A percentile compares a stretch with the other conserved stretches of the same genome.
phyloP scores from a whole-genome alignment of 2,329 filamentous ascomycete species.

The Sclerotinia minor region DNA sequence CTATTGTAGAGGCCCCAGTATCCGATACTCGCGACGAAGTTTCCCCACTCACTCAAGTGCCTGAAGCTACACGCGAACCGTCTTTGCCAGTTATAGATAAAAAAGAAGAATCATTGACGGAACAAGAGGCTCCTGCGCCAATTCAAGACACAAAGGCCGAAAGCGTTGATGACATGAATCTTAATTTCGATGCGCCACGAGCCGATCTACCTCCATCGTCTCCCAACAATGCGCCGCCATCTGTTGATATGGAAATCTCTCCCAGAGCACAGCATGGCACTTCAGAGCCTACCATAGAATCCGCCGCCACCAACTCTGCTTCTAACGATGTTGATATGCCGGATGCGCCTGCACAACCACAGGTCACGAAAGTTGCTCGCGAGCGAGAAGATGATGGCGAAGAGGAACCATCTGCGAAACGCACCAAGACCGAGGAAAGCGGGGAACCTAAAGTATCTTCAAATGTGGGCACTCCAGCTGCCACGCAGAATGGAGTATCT shows the following conservation, averaged over 20 bases:
- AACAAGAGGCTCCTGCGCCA: neutral
- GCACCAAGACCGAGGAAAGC: constrained; percentile 67
- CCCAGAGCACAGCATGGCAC: neutral
- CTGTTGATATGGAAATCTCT: constrained; percentile 15
- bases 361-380: constrained; percentile 61
- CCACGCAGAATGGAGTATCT: constrained; percentile 10
- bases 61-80: constrained; percentile 3
- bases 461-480: constrained; percentile 32
- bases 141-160: constrained; percentile 3
- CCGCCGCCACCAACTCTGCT: neutral
- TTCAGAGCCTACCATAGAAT: neutral
- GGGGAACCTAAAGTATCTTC: constrained; percentile 27
- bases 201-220: constrained; percentile 20
- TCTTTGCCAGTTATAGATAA: constrained; percentile 19
- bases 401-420: constrained; percentile 72
- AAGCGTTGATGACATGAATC: constrained; percentile 19
- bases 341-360: constrained; percentile 40
- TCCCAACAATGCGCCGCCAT: constrained; percentile 21
- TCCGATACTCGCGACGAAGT: constrained; percentile 39
- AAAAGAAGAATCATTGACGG: neutral
- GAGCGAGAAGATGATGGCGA: constrained; percentile 74
- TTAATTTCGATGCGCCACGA: constrained; percentile 22
- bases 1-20: constrained; percentile 39
- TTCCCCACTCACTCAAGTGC: constrained; percentile 25
- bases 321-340: constrained; percentile 40